Evolutionary conservation across 345 rosid genomes (phyloP), one percentile per base, ranked within the genome.

Genomic region (Eucalyptus caleyi): DNA sequence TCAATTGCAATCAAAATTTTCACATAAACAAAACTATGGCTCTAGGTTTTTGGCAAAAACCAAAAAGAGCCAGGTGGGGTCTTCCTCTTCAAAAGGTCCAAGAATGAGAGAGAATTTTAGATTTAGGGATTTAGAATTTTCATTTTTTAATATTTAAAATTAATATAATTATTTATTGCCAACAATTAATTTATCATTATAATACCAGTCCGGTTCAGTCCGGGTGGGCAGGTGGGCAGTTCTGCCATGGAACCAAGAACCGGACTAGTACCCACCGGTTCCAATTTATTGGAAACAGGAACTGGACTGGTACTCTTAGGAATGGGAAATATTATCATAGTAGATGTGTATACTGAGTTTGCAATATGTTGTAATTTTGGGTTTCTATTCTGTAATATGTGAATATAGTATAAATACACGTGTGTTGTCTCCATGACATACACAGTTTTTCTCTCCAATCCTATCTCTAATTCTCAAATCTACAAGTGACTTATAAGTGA

Each of bases 191-290:
- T 19, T 3, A 53, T 53, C 21, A 53, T 53, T 53, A 53, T 53
- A 53, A 21, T 53, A 53, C 26, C 26, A 53, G 59, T 53, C 59
- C 1, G 2, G 11, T 53, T 10, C 59, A 8, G 59, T 53, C 59
- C 1, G 0, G 5, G 59, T 3, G 59, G 59, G 26, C 1, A 1
- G 59, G 26, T 21, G 59, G 59, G 59, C 26, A 1, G 26, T 53
- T 53, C 59, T 0, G 5, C 59, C 26, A 53, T 53, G 59, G 59
- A 53, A 53, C 24, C 2, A 9, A 53, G 56, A 53, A 53, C 1
- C 5, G 2, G 24, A 53, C 56, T 53, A 19, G 24, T 53, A 7
- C 56, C 4, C 56, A 18, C 56, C 5, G 10, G 56, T 53, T 19
- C 56, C 24, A 53, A 53, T 3, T 1, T 1, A 53, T 53, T 53